Percentiles rank a stretch among this genome's conserved stretches.
These are phyloP conservation scores for Pugionium cornutum DNA, from an alignment of 345 rosid genomes.

Conservation along the genomic window DNA sequence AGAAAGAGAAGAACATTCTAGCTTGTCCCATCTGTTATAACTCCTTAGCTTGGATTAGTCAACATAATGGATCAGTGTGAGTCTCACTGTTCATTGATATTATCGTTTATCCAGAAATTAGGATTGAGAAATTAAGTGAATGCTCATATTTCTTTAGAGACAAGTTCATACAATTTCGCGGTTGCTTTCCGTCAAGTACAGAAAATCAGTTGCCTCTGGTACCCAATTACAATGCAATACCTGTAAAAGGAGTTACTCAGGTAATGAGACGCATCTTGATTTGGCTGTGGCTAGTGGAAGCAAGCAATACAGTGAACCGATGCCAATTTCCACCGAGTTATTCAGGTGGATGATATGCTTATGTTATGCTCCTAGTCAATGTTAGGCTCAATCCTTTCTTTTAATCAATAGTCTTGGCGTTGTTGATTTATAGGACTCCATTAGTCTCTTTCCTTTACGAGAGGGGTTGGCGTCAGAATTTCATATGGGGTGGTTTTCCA, in stretches of 20 bases:
- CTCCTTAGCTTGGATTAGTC: slow-evolving; percentile 45
- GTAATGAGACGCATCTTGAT: slow-evolving; percentile 71
- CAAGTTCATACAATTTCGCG: background rate
- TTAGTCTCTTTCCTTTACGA: slow-evolving; percentile 78
- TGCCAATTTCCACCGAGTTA: slow-evolving; percentile 57
- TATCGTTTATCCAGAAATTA: background rate
- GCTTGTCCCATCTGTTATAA: slow-evolving; percentile 86
- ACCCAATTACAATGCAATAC: slow-evolving; percentile 56
- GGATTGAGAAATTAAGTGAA: background rate
- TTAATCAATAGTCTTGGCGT: slow-evolving; percentile 15
- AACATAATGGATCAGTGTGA: slow-evolving; percentile 49
- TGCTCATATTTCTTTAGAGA: slow-evolving; percentile 4
- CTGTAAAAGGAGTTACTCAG: slow-evolving; percentile 61
- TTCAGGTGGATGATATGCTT: slow-evolving; percentile 33
- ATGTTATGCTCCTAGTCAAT: background rate
- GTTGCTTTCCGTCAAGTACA: slow-evolving; percentile 24
- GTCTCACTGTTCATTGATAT: slow-evolving; percentile 32
- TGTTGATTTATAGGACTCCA: slow-evolving; percentile 50
- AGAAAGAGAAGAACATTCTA: slow-evolving; percentile 43
- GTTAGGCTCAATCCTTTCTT: slow-evolving; percentile 17
- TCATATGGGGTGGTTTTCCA: slow-evolving; percentile 73
- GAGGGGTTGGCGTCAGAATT: slow-evolving; percentile 95
- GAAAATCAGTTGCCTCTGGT: slow-evolving; percentile 46
- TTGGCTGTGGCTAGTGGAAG: slow-evolving; percentile 60
- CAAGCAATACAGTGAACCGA: slow-evolving; percentile 50